Evolutionary conservation across 73 alveolate species (phyloP).

Genomic region (Blepharisma stoltei): DNA sequence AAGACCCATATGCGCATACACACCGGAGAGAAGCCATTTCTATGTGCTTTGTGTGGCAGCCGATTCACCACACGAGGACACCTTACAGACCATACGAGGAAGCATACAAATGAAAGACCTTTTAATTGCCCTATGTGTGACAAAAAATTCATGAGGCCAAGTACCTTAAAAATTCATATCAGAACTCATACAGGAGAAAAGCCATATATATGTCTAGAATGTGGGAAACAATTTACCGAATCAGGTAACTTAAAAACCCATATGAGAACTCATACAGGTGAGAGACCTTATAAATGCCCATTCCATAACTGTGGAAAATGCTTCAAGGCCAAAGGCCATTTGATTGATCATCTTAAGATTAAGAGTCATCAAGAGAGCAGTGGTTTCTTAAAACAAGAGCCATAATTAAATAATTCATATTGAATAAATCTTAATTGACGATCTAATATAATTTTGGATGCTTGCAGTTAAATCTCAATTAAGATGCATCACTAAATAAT

Average conservation of each 20-base stretch:
- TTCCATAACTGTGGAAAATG: slow-evolving; percentile 36
- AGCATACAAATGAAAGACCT: slow-evolving; percentile 40
- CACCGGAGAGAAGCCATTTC: too few species aligned
- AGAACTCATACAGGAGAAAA: slow-evolving; percentile 50
- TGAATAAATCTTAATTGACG: too few species aligned
- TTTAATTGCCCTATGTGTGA: slow-evolving; percentile 28
- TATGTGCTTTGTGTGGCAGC: too few species aligned
- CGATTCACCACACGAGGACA: too few species aligned
- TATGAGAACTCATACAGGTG: slow-evolving; percentile 81
- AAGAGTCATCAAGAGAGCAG: too few species aligned
- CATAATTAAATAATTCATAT: too few species aligned
- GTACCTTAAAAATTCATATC: slow-evolving; percentile 38
- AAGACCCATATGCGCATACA: slow-evolving; percentile 60
- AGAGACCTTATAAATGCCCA: slow-evolving; percentile 53
- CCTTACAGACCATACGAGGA: too few species aligned
- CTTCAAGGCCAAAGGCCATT: slow-evolving; percentile 54
- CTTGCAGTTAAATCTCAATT: too few species aligned
- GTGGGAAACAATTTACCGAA: slow-evolving; percentile 54
- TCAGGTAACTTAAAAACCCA: slow-evolving; percentile 70
- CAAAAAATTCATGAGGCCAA: slow-evolving; percentile 35
- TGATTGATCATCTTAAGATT: slow-evolving; percentile 10
- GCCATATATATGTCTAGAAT: slow-evolving; percentile 44
- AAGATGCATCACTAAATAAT: too few species aligned
- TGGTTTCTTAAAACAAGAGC: too few species aligned
- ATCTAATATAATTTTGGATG: too few species aligned